Percentiles rank a stretch among this genome's conserved stretches.
phyloP scores from a whole-genome alignment of 495 filamentous ascomycete genomes.

The Podospora didyma region DNA sequence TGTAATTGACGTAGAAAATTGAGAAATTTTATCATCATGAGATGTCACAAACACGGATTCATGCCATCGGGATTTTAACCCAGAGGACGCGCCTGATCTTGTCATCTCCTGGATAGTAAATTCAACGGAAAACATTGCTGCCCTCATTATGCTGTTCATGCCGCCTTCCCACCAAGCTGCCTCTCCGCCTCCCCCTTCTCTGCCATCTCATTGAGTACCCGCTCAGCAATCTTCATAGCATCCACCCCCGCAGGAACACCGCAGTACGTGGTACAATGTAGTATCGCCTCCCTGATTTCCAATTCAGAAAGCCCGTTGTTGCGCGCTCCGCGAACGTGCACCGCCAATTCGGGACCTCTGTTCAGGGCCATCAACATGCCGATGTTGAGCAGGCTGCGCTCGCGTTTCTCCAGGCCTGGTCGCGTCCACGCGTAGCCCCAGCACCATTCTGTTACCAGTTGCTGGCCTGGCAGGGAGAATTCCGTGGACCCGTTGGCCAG shows the following conservation, averaged over 20 bases:
- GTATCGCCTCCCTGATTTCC: slow-evolving; percentile 53
- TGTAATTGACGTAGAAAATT: no score
- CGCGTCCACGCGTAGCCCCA: slow-evolving; percentile 55
- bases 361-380: slow-evolving; percentile 52
- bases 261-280: slow-evolving; percentile 53
- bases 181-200: slow-evolving; percentile 29
- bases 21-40: no score
- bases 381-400: slow-evolving; percentile 52
- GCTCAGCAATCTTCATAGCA: slow-evolving; percentile 41
- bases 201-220: slow-evolving; percentile 34
- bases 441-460: slow-evolving; percentile 50
- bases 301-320: slow-evolving; percentile 49
- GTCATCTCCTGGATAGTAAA: no score
- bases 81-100: no score
- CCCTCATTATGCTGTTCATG: no score
- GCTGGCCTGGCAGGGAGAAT: slow-evolving; percentile 50
- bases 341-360: slow-evolving; percentile 46
- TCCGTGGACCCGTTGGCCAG: slow-evolving; percentile 39
- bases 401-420: slow-evolving; percentile 50
- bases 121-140: no score
- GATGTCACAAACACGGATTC: no score
- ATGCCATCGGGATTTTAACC: no score
- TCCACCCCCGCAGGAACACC: slow-evolving; percentile 56
- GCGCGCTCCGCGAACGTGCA: slow-evolving; percentile 51
- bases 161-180: slow-evolving; percentile 17